Evolutionary conservation across 2,329 filamentous ascomycete genomes (phyloP).

Genomic region (Ceratocystis variospora): DNA sequence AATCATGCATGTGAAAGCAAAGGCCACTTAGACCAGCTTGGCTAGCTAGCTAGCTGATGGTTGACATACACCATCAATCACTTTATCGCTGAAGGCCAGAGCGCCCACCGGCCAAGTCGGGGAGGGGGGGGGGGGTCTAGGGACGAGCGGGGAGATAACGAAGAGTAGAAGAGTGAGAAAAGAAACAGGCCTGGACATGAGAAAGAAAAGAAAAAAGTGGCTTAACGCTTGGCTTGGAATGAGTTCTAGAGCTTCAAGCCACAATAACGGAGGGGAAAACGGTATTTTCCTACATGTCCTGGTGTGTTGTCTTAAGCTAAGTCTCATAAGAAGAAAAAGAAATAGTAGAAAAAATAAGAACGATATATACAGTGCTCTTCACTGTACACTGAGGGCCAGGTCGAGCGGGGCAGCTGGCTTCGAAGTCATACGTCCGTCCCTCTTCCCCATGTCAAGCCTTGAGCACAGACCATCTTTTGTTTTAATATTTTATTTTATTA

Average conservation of each 20-base stretch:
- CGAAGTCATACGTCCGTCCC: neutral
- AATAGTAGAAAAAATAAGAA: too few relatives aligned
- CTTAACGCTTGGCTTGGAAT: neutral
- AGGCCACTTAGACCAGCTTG: neutral
- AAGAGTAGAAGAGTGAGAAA: neutral
- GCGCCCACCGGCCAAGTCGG: neutral
- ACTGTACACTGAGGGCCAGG: neutral
- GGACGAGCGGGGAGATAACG: neutral
- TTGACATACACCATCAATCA: neutral
- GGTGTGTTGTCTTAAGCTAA: too few relatives aligned
- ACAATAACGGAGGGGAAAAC: neutral
- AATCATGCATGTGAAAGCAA: neutral
- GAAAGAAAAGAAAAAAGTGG: neutral
- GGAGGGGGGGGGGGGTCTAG: neutral
- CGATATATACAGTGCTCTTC: neutral
- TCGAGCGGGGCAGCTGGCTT: neutral
- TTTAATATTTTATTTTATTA: neutral
- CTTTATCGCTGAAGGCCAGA: neutral
- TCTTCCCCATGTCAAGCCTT: neutral
- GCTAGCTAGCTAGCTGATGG: neutral
- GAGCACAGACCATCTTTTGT: neutral
- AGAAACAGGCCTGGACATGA: too few relatives aligned
- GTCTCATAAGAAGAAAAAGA: too few relatives aligned
- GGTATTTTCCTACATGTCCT: too few relatives aligned
- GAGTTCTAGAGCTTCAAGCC: neutral